Percentiles rank a stretch among this genome's conserved stretches.
Conservation (phyloP, 805 yeast genomes). For the Tetrapisispora phaffii region DNA sequence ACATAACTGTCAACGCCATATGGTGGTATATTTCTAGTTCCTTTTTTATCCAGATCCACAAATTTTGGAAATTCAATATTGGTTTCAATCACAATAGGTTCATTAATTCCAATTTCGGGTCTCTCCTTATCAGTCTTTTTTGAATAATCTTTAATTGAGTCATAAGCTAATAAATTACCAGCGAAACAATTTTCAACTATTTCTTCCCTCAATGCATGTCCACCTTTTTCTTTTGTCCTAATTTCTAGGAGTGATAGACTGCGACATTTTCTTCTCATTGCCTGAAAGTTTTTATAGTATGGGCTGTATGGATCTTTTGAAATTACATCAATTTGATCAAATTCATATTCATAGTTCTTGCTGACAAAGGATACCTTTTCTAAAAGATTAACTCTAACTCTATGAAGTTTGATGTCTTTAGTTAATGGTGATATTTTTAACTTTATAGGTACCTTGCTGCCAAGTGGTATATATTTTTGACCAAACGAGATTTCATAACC, state of each 20-base stretch:
- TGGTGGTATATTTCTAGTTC: conserved; percentile 25
- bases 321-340: conserved; percentile 40
- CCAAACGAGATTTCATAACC: conserved; percentile 67
- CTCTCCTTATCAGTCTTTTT: conserved; percentile 25
- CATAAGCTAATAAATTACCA: conserved; percentile 52
- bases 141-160: conserved; percentile 17
- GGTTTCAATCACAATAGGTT: conserved; percentile 24
- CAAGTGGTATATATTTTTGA: conserved; percentile 56
- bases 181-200: conserved; percentile 42
- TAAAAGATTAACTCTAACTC: conserved; percentile 55
- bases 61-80: conserved; percentile 27
- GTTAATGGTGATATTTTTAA: conserved; percentile 58
- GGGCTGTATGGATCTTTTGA: conserved; percentile 30
- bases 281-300: conserved; percentile 27
- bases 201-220: conserved; percentile 51
- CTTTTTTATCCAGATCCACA: conserved; percentile 20
- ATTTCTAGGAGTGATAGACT: conserved; percentile 54
- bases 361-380: conserved; percentile 61
- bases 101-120: conserved; percentile 16
- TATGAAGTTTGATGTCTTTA: conserved; percentile 51
- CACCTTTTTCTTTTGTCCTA: conserved; percentile 43
- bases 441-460: conserved; percentile 49
- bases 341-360: conserved; percentile 43
- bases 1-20: conserved; percentile 28
- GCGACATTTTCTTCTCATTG: conserved; percentile 38